Evolutionary conservation across 345 rosid genomes (phyloP).

Genomic region (Brassica carinata): DNA sequence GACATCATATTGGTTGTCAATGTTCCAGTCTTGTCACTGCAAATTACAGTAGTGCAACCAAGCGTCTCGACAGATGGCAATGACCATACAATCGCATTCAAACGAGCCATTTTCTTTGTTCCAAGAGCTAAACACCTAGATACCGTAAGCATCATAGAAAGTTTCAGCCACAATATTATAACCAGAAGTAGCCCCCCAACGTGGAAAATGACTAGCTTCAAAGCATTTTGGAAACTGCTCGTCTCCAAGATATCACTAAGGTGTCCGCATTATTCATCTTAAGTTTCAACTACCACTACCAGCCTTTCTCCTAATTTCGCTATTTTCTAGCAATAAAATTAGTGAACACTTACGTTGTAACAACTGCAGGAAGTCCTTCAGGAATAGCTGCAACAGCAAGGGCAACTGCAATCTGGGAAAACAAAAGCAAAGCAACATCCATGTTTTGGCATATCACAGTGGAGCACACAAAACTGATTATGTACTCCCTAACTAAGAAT

Average conservation of each 20-base stretch:
- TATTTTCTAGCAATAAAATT: conserved; percentile 22
- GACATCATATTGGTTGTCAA: conserved; percentile 99
- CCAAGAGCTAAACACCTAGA: conserved; percentile 98
- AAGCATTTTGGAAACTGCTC: conserved; percentile 12
- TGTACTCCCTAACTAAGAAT: conserved; percentile 5
- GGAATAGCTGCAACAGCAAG: conserved; percentile 99
- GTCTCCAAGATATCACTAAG: conserved; percentile 15
- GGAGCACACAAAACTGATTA: conserved; percentile 11
- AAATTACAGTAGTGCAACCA: conserved; percentile 98
- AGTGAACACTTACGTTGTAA: conserved; percentile 80
- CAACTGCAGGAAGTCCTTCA: conserved; percentile 99
- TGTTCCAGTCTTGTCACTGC: conserved; percentile 99
- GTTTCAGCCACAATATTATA: conserved; percentile 21
- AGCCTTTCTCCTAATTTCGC: conserved; percentile 7
- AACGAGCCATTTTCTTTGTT: conserved; percentile 97
- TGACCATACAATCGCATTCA: conserved; percentile 96
- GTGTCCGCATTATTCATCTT: conserved; percentile 5
- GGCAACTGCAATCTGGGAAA: conserved; percentile 95
- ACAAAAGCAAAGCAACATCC: conserved; percentile 36
- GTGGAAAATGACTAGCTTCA: conserved; percentile 18
- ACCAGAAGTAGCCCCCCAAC: conserved; percentile 4
- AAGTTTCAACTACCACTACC: conserved; percentile 18
- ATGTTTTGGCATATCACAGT: conserved; percentile 5
- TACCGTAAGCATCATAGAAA: conserved; percentile 18
- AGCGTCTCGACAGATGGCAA: conserved; percentile 98